Evolutionary conservation across 352 stramenopile genomes (phyloP), one percentile per base, ranked within the genome.

Genomic region (Globisporangium spiculum): DNA sequence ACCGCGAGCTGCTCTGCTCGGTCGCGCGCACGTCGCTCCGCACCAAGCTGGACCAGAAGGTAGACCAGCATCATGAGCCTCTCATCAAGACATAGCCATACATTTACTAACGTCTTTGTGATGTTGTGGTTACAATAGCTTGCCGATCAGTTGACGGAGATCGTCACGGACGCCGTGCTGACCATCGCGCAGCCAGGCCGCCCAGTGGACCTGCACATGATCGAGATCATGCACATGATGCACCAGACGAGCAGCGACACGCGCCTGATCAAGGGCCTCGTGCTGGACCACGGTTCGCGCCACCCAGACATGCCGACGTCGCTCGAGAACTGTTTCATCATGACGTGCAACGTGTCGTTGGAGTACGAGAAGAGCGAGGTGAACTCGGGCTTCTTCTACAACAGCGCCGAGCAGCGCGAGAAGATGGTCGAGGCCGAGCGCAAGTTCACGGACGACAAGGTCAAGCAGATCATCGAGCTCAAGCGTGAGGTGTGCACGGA

Each of bases 361-460:
- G 98, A 99, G 87, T 99, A 99, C 79, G 98, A 99, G 88, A 99
- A 99, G 93, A 99, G 84, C 65, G 98, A 99, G 80, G 95, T 99
- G 41, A 98, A 98, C 79, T 96, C 87, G 36, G 96, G 96, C 32
- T 99, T 99, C 77, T 98, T 99, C 70, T 99, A 99, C 83, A 98
- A 88, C 70, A 99, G 79, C 68, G 98, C 98, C n/a, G 93, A 99
- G 57, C 96, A 99, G 86, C 89, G 98, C 65, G 98, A 99, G 84
- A 98, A 98, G 84, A 96, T 98, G 80, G 95, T 98, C 53, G 94
- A 97, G 63, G 92, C 90, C 38, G 96, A 99, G 75, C 89, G 95
- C 58, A 93, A 94, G 71, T 98, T 98, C 75, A 98, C 93, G 36
- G 95, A 98, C 75, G 95, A 99, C 79, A 98, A 98, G 83, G 91